These are phyloP conservation scores for Leucogyrophana mollusca DNA, from an alignment of 768 basidiomycete species.

Conservation along the genomic window DNA sequence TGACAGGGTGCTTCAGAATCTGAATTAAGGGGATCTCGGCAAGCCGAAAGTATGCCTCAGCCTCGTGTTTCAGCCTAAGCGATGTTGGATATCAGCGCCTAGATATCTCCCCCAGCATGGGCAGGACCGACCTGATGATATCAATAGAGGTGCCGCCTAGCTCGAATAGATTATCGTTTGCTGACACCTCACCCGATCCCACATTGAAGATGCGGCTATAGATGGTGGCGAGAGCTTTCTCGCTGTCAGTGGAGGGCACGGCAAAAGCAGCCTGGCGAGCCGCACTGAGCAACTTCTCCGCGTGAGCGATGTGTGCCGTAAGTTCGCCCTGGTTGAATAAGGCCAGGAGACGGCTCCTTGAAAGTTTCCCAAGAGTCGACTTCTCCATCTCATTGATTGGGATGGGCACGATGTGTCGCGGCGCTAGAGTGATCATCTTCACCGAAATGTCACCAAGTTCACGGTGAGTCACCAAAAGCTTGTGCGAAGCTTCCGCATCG, in stretches of 20 bases:
- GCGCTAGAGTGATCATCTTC: constrained; percentile 30
- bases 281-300: constrained; percentile 15
- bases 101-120: too few relatives aligned
- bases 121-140: constrained; percentile 17
- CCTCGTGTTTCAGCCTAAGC: constrained; percentile 19
- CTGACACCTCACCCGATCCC: constrained; percentile 17
- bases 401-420: constrained; percentile 38
- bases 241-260: constrained; percentile 16
- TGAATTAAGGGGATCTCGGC: constrained; percentile 33
- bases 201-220: constrained; percentile 27
- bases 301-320: constrained; percentile 18
- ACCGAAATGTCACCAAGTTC: constrained; percentile 27
- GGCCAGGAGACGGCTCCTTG: constrained; percentile 31
- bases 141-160: constrained; percentile 39
- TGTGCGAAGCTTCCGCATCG: constrained; percentile 14
- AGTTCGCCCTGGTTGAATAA: constrained; percentile 32
- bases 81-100: neutral
- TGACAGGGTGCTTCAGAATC: constrained; percentile 30
- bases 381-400: constrained; percentile 36
- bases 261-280: constrained; percentile 19
- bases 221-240: constrained; percentile 23
- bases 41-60: constrained; percentile 20
- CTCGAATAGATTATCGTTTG: constrained; percentile 37
- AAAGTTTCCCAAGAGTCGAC: constrained; percentile 42
- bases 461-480: constrained; percentile 21